Percentiles rank a stretch among this genome's conserved stretches.
These are phyloP conservation scores for Breynia disticha DNA, from an alignment of 441 rosid species.

Conservation along the genomic window DNA sequence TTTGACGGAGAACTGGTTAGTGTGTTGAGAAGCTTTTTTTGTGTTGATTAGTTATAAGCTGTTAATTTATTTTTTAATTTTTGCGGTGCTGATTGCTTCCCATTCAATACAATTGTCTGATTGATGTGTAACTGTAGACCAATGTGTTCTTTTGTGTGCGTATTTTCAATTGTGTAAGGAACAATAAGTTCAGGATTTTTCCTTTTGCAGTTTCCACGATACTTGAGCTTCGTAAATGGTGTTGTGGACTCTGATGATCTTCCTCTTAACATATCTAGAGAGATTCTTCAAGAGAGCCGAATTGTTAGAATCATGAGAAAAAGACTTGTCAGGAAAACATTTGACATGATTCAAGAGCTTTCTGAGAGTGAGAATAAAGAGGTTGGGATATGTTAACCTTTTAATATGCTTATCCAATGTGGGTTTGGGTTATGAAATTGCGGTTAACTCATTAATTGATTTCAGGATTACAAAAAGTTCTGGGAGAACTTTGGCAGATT, in stretches of 20 bases:
- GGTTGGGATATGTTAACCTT: slow-evolving; percentile 29
- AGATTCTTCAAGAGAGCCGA: slow-evolving; percentile 82
- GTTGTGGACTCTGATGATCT: slow-evolving; percentile 86
- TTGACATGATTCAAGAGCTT: slow-evolving; percentile 93
- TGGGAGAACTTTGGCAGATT: slow-evolving; percentile 98
- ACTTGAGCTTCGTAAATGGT: slow-evolving; percentile 72
- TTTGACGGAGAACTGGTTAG: slow-evolving; percentile 99
- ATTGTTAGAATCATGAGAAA: slow-evolving; percentile 86
- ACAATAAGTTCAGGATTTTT: slow-evolving; percentile 1
- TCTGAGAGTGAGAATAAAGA: slow-evolving; percentile 82
- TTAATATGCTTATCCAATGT: neutral
- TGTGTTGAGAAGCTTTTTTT: neutral
- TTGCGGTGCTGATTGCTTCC: no score
- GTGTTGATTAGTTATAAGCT: neutral
- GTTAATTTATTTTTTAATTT: no score
- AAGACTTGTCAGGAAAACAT: slow-evolving; percentile 84
- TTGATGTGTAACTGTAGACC: no score
- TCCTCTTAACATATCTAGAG: slow-evolving; percentile 87
- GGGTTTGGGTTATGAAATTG: neutral
- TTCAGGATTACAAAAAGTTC: slow-evolving; percentile 91
- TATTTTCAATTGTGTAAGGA: neutral
- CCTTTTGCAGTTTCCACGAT: slow-evolving; percentile 66
- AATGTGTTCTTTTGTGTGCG: neutral
- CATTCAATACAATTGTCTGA: no score
- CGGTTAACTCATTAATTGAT: slow-evolving; percentile 8